A percentile compares a stretch with the other conserved stretches of the same genome.
Evolutionary conservation across 2,329 filamentous ascomycete species (phyloP).

Genomic region (Colletotrichum truncatum): DNA sequence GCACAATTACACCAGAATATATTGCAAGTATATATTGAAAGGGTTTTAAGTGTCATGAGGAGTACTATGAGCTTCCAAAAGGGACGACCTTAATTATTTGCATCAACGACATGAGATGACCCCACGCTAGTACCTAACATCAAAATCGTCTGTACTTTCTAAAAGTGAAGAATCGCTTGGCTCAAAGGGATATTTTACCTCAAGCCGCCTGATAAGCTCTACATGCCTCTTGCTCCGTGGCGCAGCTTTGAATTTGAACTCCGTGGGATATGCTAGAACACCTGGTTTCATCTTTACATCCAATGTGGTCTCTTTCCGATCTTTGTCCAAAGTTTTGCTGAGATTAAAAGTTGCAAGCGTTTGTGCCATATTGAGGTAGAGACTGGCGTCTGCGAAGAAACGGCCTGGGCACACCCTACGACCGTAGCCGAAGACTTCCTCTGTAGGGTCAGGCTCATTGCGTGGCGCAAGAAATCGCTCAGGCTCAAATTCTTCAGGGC

Average conservation of each 20-base stretch:
- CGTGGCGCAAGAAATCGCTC: constrained; percentile 41
- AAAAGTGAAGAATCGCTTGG: constrained; percentile 8
- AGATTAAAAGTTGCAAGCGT: constrained; percentile 52
- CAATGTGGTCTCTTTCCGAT: constrained; percentile 32
- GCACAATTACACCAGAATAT: no score
- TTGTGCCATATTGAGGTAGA: constrained; percentile 44
- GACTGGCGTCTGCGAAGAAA: constrained; percentile 39
- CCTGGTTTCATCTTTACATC: constrained; percentile 23
- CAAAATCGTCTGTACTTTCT: neutral
- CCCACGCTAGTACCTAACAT: neutral
- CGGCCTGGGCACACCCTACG: constrained; percentile 45
- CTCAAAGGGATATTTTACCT: constrained; percentile 13
- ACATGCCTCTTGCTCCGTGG: constrained; percentile 17
- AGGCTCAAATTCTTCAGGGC: constrained; percentile 43
- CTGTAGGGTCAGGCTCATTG: constrained; percentile 39
- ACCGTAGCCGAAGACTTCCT: constrained; percentile 45
- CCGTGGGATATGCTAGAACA: constrained; percentile 9
- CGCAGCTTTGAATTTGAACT: constrained; percentile 13
- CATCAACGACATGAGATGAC: no score
- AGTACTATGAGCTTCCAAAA: no score
- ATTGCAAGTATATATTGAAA: no score
- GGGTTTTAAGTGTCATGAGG: no score
- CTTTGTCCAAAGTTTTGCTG: constrained; percentile 42
- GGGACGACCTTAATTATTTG: no score
- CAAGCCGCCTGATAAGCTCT: constrained; percentile 3